Evolutionary conservation across 805 yeast species (phyloP).

Genomic region (Suhomyces vadensis): DNA sequence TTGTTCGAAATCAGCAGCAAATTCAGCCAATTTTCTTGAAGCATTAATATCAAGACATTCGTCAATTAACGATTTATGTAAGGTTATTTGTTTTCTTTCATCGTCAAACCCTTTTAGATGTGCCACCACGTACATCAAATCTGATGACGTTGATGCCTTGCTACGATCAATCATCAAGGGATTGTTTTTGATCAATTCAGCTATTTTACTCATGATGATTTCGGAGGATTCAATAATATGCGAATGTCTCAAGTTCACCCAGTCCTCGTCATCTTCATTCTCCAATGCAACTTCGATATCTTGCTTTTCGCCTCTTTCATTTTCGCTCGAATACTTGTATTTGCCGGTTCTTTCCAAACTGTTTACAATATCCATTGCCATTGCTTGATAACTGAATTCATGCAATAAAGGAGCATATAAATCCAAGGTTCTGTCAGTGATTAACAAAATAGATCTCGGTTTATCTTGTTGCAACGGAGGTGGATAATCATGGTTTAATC

Average conservation of each 20-base stretch:
- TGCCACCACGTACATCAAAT: constrained; percentile 73
- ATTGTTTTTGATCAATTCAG: constrained; percentile 67
- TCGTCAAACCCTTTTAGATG: constrained; percentile 66
- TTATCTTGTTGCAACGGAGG: constrained; percentile 54
- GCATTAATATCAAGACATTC: constrained; percentile 64
- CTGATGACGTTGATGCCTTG: constrained; percentile 64
- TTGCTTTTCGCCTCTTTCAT: constrained; percentile 44
- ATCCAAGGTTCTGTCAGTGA: constrained; percentile 84
- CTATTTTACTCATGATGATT: constrained; percentile 54
- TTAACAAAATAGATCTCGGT: constrained; percentile 71
- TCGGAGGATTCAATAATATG: constrained; percentile 78
- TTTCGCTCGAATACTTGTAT: constrained; percentile 57
- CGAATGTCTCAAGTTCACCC: constrained; percentile 68
- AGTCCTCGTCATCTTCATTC: constrained; percentile 68
- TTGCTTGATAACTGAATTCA: constrained; percentile 88
- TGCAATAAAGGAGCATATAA: constrained; percentile 81
- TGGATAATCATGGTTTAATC: constrained; percentile 62
- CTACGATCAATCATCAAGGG: constrained; percentile 72
- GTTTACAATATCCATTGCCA: constrained; percentile 74
- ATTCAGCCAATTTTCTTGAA: constrained; percentile 58
- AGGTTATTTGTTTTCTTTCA: constrained; percentile 58
- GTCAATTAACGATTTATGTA: constrained; percentile 63
- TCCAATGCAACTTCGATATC: constrained; percentile 43
- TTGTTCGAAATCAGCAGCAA: constrained; percentile 83
- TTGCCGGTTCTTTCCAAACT: constrained; percentile 41